These are phyloP conservation scores for Rhizomucor pusillus DNA, from an alignment of 371 early-diverging fungal species.

Conservation along the genomic window DNA sequence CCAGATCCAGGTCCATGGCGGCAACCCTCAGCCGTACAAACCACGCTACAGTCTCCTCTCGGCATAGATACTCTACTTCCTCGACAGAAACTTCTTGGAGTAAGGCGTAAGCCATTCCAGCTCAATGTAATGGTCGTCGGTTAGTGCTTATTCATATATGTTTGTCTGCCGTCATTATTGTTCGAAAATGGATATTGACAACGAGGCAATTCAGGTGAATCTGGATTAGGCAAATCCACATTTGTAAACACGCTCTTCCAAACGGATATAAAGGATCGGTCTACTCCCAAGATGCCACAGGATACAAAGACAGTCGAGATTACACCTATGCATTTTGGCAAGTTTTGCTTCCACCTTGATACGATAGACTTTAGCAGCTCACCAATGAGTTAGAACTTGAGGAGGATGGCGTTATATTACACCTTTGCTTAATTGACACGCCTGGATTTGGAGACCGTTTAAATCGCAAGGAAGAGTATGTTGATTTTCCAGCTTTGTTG, in stretches of 20 bases:
- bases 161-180: neutral
- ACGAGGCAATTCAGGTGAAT: constrained; percentile 52
- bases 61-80: constrained; percentile 69
- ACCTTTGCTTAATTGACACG: constrained; percentile 90
- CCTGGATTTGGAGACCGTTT: constrained; percentile 94
- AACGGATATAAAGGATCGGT: constrained; percentile 65
- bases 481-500: too few relatives aligned
- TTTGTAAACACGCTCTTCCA: constrained; percentile 90
- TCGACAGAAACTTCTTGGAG: constrained; percentile 61
- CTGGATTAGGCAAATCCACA: constrained; percentile 92
- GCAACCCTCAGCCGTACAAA: constrained; percentile 52
- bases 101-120: constrained; percentile 61
- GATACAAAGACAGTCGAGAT: constrained; percentile 66
- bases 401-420: constrained; percentile 86
- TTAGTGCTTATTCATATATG: constrained; percentile 24
- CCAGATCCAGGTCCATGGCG: constrained; percentile 85
- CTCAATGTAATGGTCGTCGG: constrained; percentile 85
- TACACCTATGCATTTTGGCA: constrained; percentile 68
- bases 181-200: neutral
- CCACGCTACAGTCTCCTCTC: constrained; percentile 47
- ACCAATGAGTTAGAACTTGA: constrained; percentile 62
- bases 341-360: constrained; percentile 8
- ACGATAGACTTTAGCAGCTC: neutral
- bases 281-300: constrained; percentile 53
- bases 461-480: constrained; percentile 75